Evolutionary conservation across 805 yeast species (phyloP).

Genomic region (Scheffersomyces lignosus): DNA sequence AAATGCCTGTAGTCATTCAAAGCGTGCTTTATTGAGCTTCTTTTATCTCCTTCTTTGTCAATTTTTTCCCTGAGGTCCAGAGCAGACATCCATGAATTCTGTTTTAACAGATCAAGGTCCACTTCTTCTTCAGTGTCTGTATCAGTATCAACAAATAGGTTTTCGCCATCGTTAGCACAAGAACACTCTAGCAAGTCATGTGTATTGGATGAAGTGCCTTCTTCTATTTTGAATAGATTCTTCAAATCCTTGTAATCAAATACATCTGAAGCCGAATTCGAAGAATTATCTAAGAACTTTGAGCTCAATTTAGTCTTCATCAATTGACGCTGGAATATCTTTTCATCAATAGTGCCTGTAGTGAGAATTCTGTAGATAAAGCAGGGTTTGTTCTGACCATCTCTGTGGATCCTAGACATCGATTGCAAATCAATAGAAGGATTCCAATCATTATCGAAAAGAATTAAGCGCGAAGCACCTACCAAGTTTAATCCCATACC

Average conservation of each 20-base stretch:
- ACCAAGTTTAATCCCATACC: slow-evolving; percentile 89
- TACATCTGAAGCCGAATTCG: slow-evolving; percentile 55
- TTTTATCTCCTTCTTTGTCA: slow-evolving; percentile 27
- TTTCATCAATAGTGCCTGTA: slow-evolving; percentile 91
- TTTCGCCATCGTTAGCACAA: slow-evolving; percentile 59
- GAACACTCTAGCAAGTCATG: slow-evolving; percentile 72
- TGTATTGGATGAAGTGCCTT: slow-evolving; percentile 59
- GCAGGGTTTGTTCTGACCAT: slow-evolving; percentile 82
- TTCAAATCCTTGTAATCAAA: slow-evolving; percentile 69
- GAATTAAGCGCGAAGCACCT: slow-evolving; percentile 83
- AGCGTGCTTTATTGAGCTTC: slow-evolving; percentile 49
- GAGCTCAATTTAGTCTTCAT: slow-evolving; percentile 80
- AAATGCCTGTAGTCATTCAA: slow-evolving; percentile 63
- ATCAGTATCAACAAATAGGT: slow-evolving; percentile 17
- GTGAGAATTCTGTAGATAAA: slow-evolving; percentile 80
- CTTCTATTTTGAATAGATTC: slow-evolving; percentile 67
- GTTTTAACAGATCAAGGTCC: slow-evolving; percentile 1
- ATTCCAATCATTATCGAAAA: slow-evolving; percentile 96
- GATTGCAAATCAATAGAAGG: slow-evolving; percentile 93
- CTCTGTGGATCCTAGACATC: slow-evolving; percentile 93
- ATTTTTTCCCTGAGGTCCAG: slow-evolving; percentile 38
- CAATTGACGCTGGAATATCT: slow-evolving; percentile 87
- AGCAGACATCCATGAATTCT: slow-evolving; percentile 54
- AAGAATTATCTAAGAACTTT: slow-evolving; percentile 51
- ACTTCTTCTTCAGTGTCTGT: slow-evolving; percentile 10